A percentile compares a stretch with the other conserved stretches of the same genome.
These are phyloP conservation scores for Calonectria pauciramosa DNA, from an alignment of 2,329 filamentous ascomycete genomes.

Conservation along the genomic window DNA sequence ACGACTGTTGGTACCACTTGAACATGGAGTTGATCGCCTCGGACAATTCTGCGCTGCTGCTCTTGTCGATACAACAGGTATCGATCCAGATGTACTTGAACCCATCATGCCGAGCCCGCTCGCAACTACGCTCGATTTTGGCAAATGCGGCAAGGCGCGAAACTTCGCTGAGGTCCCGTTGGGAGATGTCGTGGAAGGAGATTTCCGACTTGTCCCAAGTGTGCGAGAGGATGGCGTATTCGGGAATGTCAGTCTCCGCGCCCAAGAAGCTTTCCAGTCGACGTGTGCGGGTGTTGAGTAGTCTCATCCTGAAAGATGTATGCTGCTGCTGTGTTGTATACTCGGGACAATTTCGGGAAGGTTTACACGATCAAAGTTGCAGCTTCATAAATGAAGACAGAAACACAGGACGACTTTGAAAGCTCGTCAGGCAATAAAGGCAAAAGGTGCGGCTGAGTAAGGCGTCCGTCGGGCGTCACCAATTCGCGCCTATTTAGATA, in stretches of 20 bases:
- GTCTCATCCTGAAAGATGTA: constrained; percentile 33
- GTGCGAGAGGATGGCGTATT: constrained; percentile 50
- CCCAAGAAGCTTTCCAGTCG: constrained; percentile 36
- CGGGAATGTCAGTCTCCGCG: constrained; percentile 24
- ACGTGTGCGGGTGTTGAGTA: constrained; percentile 38
- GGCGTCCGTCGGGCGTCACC: not conserved
- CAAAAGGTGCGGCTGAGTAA: not conserved
- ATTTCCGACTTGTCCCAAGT: constrained; percentile 48
- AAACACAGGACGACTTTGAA: not conserved
- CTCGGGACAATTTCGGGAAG: not conserved
- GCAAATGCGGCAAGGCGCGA: constrained; percentile 20
- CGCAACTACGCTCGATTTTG: constrained; percentile 39
- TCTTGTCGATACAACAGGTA: constrained; percentile 49
- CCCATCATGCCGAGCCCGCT: constrained; percentile 35
- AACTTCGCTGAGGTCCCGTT: not conserved
- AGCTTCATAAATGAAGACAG: not conserved
- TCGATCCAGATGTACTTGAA: constrained; percentile 47
- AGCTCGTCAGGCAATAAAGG: not conserved
- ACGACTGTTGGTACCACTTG: constrained; percentile 23
- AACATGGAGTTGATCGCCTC: constrained; percentile 36
- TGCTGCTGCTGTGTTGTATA: not conserved
- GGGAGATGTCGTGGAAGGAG: constrained; percentile 41
- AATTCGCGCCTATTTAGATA: not conserved
- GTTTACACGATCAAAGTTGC: not conserved
- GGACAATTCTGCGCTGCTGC: constrained; percentile 25